Evolutionary conservation across 1,284 basidiomycete species (phyloP).

Genomic region (Rhodotorula sp.): DNA sequence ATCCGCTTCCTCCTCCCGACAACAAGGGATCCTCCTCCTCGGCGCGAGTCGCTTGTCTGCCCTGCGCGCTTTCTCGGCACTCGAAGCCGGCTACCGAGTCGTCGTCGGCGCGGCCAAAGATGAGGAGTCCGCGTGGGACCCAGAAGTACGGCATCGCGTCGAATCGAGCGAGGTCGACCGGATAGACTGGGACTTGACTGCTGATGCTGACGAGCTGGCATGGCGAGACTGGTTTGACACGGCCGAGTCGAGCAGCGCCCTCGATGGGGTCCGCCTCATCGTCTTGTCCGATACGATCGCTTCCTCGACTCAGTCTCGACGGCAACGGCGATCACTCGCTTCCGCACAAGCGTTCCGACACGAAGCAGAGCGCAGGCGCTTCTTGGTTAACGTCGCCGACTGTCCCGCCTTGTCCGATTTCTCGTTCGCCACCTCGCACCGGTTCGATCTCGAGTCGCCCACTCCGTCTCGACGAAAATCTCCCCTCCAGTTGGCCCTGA

Average conservation of each 20-base stretch:
- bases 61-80: constrained; percentile 70
- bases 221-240: constrained; percentile 29
- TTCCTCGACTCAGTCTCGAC: not conserved
- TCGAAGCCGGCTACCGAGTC: constrained; percentile 77
- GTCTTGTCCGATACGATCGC: constrained; percentile 37
- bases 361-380: constrained; percentile 59
- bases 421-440: constrained; percentile 81
- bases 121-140: constrained; percentile 53
- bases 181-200: constrained; percentile 56
- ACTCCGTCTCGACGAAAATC: constrained; percentile 42
- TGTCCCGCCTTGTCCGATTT: constrained; percentile 84
- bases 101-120: constrained; percentile 58
- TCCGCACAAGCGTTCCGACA: constrained; percentile 52
- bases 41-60: constrained; percentile 76
- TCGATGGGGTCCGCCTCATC: constrained; percentile 21
- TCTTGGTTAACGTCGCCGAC: constrained; percentile 84
- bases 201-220: constrained; percentile 50
- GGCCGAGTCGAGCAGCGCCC: not conserved
- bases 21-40: constrained; percentile 63
- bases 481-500: constrained; percentile 78
- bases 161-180: constrained; percentile 57
- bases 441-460: constrained; percentile 58
- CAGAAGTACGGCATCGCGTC: constrained; percentile 69
- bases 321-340: not conserved
- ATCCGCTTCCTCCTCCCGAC: not conserved